A percentile compares a stretch with the other conserved stretches of the same genome.
Evolutionary conservation across 2,329 filamentous ascomycete species (phyloP).

Genomic region (Knufia fluminis): DNA sequence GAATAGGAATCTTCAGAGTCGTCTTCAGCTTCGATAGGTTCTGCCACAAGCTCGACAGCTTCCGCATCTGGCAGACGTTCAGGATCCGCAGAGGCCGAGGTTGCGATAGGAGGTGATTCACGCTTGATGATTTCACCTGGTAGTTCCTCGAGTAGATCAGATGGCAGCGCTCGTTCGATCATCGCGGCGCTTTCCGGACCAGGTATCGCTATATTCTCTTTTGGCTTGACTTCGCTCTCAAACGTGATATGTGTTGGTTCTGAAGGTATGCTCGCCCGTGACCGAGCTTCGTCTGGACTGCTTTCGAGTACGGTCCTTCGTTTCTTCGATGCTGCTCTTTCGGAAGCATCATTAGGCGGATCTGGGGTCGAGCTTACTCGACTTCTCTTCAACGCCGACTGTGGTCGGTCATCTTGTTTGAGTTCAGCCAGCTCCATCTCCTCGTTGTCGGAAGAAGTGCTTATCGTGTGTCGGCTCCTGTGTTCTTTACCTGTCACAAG

Average conservation of each 20-base stretch:
- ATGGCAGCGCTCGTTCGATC: background rate
- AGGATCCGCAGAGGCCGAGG: background rate
- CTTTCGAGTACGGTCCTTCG: slow-evolving; percentile 36
- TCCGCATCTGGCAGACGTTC: background rate
- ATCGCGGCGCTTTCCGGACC: background rate
- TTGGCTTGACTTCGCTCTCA: background rate
- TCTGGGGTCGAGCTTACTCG: slow-evolving; percentile 32
- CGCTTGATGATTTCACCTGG: background rate
- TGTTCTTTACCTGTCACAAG: slow-evolving; percentile 24
- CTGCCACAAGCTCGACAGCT: background rate
- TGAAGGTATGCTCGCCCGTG: slow-evolving; percentile 13
- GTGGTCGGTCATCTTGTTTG: slow-evolving; percentile 12
- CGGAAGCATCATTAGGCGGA: slow-evolving; percentile 9
- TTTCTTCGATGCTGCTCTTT: slow-evolving; percentile 29
- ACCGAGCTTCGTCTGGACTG: slow-evolving; percentile 26
- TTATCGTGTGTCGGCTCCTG: slow-evolving; percentile 25
- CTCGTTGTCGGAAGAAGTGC: slow-evolving; percentile 23
- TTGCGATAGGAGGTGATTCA: background rate
- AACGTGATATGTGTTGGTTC: background rate
- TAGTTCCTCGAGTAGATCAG: background rate
- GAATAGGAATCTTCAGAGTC: slow-evolving; percentile 7
- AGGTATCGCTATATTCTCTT: background rate
- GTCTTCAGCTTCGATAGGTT: slow-evolving; percentile 9
- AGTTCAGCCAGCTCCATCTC: slow-evolving; percentile 11
- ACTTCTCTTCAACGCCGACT: slow-evolving; percentile 30